Evolutionary conservation across 2,329 filamentous ascomycete genomes (phyloP).

Genomic region (Alternaria burnsii): DNA sequence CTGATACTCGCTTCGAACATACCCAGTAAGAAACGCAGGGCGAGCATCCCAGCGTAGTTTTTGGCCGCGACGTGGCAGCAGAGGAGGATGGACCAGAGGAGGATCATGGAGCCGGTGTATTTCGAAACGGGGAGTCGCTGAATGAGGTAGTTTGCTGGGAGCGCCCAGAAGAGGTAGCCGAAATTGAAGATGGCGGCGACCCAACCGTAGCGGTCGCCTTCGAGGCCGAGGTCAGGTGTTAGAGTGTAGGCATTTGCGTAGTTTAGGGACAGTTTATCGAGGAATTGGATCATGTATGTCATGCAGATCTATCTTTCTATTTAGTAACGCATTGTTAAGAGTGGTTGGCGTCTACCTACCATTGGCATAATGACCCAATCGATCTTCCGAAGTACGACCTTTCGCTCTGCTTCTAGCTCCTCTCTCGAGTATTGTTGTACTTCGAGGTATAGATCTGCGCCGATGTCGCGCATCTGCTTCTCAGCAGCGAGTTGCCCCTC

Average conservation of each 20-base stretch:
- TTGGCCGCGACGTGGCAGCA: constrained; percentile 53
- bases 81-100: constrained; percentile 57
- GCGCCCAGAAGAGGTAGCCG: constrained; percentile 55
- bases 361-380: constrained; percentile 60
- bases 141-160: constrained; percentile 52
- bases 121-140: constrained; percentile 49
- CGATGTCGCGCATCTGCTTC: constrained; percentile 55
- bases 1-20: constrained; percentile 50
- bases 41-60: constrained; percentile 49
- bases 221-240: constrained; percentile 47
- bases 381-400: constrained; percentile 54
- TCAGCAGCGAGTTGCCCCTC: constrained; percentile 40
- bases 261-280: constrained; percentile 55
- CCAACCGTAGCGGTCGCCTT: constrained; percentile 53
- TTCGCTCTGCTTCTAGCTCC: constrained; percentile 56
- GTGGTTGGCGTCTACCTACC: constrained; percentile 30
- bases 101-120: constrained; percentile 50
- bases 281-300: constrained; percentile 59
- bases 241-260: constrained; percentile 52
- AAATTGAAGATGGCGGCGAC: constrained; percentile 57
- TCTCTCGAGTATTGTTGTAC: constrained; percentile 54
- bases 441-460: constrained; percentile 57
- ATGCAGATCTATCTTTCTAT: constrained; percentile 41
- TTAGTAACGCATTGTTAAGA: too few relatives aligned
- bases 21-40: constrained; percentile 46